phyloP scores from a whole-genome alignment of 1,139 yeast species.

The Saccharomyces pastorianus region DNA sequence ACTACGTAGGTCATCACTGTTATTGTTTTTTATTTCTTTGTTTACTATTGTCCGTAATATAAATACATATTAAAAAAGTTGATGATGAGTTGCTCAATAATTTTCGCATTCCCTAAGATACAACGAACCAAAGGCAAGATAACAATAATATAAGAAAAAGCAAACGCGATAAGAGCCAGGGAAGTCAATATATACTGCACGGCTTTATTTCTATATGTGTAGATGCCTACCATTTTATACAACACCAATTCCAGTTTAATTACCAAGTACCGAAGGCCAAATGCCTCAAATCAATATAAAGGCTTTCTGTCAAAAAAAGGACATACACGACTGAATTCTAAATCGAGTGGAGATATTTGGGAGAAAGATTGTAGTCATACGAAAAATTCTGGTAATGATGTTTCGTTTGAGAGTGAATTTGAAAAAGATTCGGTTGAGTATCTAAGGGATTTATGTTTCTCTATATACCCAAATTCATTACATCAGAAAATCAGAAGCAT shows the following conservation, averaged over 20 bases:
- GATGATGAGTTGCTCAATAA: background rate
- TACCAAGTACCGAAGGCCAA: slow-evolving; percentile 22
- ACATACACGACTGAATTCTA: slow-evolving; percentile 1
- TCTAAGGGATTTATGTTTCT: slow-evolving; percentile 21
- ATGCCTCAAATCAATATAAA: slow-evolving; percentile 8
- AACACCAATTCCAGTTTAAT: slow-evolving; percentile 26
- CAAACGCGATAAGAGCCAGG: background rate
- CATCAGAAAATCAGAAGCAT: slow-evolving; percentile 11
- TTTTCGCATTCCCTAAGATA: background rate
- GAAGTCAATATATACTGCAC: slow-evolving; percentile 2
- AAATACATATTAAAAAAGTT: background rate
- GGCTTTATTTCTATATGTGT: background rate
- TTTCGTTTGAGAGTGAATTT: slow-evolving; percentile 14
- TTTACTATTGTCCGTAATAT: background rate
- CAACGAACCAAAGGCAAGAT: background rate
- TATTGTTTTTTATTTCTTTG: background rate
- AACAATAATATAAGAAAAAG: background rate
- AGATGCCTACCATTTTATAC: slow-evolving; percentile 25
- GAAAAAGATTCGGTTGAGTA: slow-evolving; percentile 21
- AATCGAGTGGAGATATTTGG: background rate
- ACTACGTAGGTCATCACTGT: background rate
- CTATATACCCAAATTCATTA: slow-evolving; percentile 20
- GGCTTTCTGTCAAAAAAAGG: background rate
- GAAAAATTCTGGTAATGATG: slow-evolving; percentile 6
- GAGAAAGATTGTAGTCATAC: background rate